These are phyloP conservation scores for Boletus chippewaensis DNA, from an alignment of 1,284 basidiomycete genomes.

Conservation along the genomic window DNA sequence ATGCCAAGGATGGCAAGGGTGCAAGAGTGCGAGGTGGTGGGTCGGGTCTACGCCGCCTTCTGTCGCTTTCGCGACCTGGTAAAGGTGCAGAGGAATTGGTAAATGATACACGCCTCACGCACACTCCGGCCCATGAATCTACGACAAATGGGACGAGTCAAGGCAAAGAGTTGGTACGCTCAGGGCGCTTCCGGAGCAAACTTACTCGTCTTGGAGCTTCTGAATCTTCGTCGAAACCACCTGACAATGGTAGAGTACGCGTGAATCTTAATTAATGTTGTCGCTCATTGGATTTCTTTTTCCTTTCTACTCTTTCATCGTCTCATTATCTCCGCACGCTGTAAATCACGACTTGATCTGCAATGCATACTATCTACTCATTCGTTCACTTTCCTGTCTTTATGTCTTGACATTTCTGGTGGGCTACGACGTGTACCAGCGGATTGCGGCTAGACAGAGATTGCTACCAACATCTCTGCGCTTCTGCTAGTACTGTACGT, in stretches of 20 bases:
- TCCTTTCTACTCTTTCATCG: neutral
- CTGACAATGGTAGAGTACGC: constrained; percentile 33
- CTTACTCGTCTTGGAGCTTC: constrained; percentile 26
- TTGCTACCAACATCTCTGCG: too few species aligned
- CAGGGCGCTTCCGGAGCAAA: constrained; percentile 29
- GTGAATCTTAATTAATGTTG: constrained; percentile 30
- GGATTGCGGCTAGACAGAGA: too few species aligned
- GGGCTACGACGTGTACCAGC: too few species aligned
- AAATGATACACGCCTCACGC: constrained; percentile 24
- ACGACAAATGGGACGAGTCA: constrained; percentile 20
- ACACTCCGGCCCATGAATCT: constrained; percentile 26
- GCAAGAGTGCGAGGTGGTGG: constrained; percentile 30
- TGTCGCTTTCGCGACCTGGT: constrained; percentile 30
- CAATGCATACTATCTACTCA: constrained; percentile 24
- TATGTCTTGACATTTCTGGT: neutral
- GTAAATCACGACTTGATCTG: constrained; percentile 24
- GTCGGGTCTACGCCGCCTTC: constrained; percentile 29
- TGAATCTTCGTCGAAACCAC: constrained; percentile 29
- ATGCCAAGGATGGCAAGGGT: constrained; percentile 46
- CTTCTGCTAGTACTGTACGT: too few species aligned
- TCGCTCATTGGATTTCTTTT: constrained; percentile 18
- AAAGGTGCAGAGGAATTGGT: constrained; percentile 29
- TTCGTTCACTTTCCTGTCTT: neutral
- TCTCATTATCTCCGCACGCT: constrained; percentile 23
- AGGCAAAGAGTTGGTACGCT: constrained; percentile 21